Base-by-base conservation (phyloP, 129 eudicot species). In the Gnaphalium uliginosum region DNA sequence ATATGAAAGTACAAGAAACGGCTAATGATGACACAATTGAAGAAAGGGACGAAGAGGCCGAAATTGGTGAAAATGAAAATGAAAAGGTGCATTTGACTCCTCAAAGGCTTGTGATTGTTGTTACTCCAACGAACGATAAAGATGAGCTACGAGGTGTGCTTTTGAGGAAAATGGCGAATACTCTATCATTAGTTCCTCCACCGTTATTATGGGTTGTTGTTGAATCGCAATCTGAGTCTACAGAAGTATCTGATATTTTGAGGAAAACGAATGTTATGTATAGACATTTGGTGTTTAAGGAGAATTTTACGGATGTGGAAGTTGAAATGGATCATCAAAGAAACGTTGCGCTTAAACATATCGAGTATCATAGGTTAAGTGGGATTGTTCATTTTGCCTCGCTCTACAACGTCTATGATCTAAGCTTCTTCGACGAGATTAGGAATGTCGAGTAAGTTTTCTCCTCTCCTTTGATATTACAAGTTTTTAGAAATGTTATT, bases 301-400 rank as follows among this genome's bases (percentile, higher is more conserved):
- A 95, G 85, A 91, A 95, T 62, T 85, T 95, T 70, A 91, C 94
- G 7, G 90, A 95, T 23, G 65, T 54, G 1, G 79, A 76, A 57
- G 79, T 79, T 13, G 97, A 89, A 83, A 84, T 86, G 91, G 99
- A 95, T 78, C 82, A 89, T 79, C 99, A 95, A 78, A 87, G 94
- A 69, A 95, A 91, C 4, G 33, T 89, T 0, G 99, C 99, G 3
- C 92, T 95, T 30, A 95, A 89, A 76, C 99, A 95, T 78, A 91
- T 95, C 15, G 99, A 95, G 79, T 92, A 86, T 76, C 99, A 91
- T 66, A 66, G 85, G 84, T 70, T 95, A 50, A 95, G 97, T 67
- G 99, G 99, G 21, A 86, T 95, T 2, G 99, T 95, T 62, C 99
- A 95, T 81, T 91, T 95, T 81, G 89, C 97, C 6, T 90, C 89